Evolutionary conservation across 202 grass and related monocot species (phyloP).

Genomic region (Dendrocalamus latiflorus): DNA sequence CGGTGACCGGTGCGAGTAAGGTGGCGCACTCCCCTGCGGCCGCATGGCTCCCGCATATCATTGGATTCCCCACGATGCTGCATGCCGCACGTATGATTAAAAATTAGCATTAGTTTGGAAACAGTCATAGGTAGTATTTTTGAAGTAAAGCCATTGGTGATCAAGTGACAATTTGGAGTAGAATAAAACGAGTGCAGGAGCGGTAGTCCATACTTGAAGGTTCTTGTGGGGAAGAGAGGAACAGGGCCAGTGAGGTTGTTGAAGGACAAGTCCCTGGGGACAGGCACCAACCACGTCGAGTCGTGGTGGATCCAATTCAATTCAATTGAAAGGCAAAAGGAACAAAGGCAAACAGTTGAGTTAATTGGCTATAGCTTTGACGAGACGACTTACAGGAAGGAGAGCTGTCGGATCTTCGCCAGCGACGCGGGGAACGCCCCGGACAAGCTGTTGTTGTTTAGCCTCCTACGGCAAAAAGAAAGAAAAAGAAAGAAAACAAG

Average conservation of each 20-base stretch:
- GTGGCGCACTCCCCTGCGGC: constrained; percentile 53
- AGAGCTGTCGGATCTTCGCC: constrained; percentile 61
- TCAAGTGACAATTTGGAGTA: not conserved
- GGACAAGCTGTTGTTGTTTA: constrained; percentile 98
- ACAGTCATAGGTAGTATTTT: not conserved
- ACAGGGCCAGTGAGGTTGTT: constrained; percentile 91
- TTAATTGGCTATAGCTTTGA: too few relatives aligned
- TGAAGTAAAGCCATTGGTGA: not conserved
- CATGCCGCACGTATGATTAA: constrained; percentile 25
- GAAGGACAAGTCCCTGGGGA: constrained; percentile 89
- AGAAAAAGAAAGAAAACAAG: not conserved
- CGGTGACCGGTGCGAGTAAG: constrained; percentile 32
- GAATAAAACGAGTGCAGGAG: not conserved
- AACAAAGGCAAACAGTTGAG: not conserved
- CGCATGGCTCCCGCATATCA: constrained; percentile 66
- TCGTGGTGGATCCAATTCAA: not conserved
- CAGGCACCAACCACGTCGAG: not conserved
- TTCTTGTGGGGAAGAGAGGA: constrained; percentile 68
- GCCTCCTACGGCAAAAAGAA: constrained; percentile 48
- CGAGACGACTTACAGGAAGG: constrained; percentile 89
- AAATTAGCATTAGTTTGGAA: constrained; percentile 7
- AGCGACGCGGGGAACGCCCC: constrained; percentile 68
- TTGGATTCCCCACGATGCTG: constrained; percentile 87
- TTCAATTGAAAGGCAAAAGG: not conserved
- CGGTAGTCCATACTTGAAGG: constrained; percentile 63